Evolutionary conservation across 495 filamentous ascomycete genomes (phyloP), one percentile per base, ranked within the genome.

Genomic region (Opeltia flavorubescens): DNA sequence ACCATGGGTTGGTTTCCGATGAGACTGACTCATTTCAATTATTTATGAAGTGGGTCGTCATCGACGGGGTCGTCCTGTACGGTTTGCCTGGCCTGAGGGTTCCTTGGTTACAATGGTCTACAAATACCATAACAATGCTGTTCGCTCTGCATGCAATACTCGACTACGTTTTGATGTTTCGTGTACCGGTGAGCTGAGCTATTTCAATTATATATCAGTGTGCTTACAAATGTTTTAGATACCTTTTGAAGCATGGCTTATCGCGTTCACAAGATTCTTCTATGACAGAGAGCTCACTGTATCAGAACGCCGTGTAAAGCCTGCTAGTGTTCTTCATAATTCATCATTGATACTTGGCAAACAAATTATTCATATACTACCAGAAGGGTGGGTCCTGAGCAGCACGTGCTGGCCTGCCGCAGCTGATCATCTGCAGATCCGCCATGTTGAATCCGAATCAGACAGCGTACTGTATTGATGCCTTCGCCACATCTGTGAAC

Each of bases 351-450:
- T 96, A 45, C 72, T 94, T 60, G 91, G 91, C 58, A 89, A 85
- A 59, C 86, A 95, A 65, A 89, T 94, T 51, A 87, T 98, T 57
- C 87, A 98, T 57, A 93, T 96, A 59, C 69, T 98, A 24, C 91
- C 91, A 2, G 91, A 98, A 72, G 91, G 91, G 78, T 89, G 61
- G 56, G 80, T 66, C 17, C 39, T 26, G 26, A 21, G 21, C 39
- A n/a, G 9, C 41, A 17, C 5, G 17, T 15, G 28, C 7, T 47
- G 46, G 29, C 23, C 11, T 24, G 40, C n/a, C 5, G 24, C 21
- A 44, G 36, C 65, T 67, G 47, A 68, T 50, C 9, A 49, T 36
- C 35, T n/a, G n/a, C 56, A 89, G 86, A 3, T 93, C 88, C 48
- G 91, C 84, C 11, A 69, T 83, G 39, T 67, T 98, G 41, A 96